These are phyloP conservation scores for Calonectria naviculata DNA, from an alignment of 2,329 filamentous ascomycete species.

Conservation along the genomic window DNA sequence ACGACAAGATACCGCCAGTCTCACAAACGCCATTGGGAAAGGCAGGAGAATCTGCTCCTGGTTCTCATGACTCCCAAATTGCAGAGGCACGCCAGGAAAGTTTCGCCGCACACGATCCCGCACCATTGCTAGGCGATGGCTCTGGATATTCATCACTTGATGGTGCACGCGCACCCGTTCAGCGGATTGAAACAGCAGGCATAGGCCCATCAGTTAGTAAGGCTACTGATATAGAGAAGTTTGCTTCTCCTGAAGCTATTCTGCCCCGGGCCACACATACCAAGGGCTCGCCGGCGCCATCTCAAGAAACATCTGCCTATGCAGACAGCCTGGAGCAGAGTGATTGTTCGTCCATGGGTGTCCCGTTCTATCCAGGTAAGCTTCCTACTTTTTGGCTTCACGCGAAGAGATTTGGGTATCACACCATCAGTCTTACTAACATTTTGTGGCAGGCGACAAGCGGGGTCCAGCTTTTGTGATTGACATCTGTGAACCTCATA, in stretches of 20 bases:
- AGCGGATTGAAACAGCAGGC: neutral
- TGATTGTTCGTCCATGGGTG: neutral
- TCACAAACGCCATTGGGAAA: neutral
- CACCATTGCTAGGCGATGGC: neutral
- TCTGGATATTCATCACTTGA: neutral
- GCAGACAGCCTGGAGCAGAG: neutral
- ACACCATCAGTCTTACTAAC: neutral
- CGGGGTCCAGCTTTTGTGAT: conserved; percentile 14
- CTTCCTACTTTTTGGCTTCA: too few relatives aligned
- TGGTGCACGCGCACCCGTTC: neutral
- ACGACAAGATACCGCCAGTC: too few relatives aligned
- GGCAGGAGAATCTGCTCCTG: neutral
- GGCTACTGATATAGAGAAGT: neutral
- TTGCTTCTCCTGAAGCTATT: neutral
- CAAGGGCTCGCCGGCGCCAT: neutral
- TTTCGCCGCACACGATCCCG: neutral
- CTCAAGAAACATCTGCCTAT: conserved; percentile 7
- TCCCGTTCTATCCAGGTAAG: conserved; percentile 16
- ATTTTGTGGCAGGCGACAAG: conserved; percentile 5
- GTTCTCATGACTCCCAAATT: neutral
- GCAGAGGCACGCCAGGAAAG: neutral
- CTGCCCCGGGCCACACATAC: neutral
- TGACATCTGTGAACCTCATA: conserved; percentile 12
- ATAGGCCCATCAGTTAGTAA: neutral
- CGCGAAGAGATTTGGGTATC: too few relatives aligned